Evolutionary conservation across 306 rosid genomes (phyloP).

Genomic region (Castanea sativa): DNA sequence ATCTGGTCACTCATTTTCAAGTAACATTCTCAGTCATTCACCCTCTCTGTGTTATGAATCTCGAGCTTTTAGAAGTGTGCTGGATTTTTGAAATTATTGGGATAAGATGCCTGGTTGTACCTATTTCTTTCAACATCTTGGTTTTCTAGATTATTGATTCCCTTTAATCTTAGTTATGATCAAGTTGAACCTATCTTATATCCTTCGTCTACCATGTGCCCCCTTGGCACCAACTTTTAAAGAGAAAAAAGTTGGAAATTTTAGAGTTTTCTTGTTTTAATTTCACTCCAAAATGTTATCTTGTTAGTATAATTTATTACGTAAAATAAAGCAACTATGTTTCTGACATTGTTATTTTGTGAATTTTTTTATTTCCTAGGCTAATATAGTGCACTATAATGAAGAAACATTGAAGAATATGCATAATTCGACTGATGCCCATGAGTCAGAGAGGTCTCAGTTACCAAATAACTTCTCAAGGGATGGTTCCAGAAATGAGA

Average conservation of each 20-base stretch:
- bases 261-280: not conserved
- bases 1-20: not conserved
- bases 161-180: not conserved
- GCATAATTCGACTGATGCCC: slow-evolving; percentile 52
- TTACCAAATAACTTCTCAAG: slow-evolving; percentile 41
- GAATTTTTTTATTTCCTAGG: slow-evolving; percentile 40
- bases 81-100: not conserved
- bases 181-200: not conserved
- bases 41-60: too few relatives aligned
- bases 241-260: not conserved
- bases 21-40: not conserved
- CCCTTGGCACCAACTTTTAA: not conserved
- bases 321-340: not conserved
- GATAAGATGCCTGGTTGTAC: not conserved
- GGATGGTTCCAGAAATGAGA: slow-evolving; percentile 46
- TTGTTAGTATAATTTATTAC: not conserved
- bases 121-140: not conserved
- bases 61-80: too few relatives aligned
- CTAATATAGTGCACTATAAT: slow-evolving; percentile 72
- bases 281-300: not conserved
- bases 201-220: not conserved
- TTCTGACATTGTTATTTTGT: slow-evolving; percentile 28
- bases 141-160: not conserved
- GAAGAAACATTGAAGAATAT: slow-evolving; percentile 74
- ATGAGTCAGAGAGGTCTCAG: slow-evolving; percentile 53